phyloP scores from a whole-genome alignment of 108 stramenopile genomes.

The Mayamaea pseudoterrestris region DNA sequence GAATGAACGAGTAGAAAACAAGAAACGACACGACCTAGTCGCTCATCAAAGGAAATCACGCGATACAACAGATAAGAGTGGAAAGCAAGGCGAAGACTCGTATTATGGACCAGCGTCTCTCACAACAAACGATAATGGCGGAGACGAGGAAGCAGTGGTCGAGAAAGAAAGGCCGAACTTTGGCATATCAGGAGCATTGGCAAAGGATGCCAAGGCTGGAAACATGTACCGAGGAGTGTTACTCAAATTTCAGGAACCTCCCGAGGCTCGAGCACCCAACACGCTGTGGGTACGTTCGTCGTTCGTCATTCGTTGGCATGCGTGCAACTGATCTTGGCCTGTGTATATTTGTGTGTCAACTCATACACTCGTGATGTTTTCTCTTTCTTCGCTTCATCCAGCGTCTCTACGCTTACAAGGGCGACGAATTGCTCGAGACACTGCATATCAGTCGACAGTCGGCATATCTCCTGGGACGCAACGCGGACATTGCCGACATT shows the following conservation, averaged over 20 bases:
- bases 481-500: slow-evolving; percentile 82
- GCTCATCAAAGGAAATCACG: neutral
- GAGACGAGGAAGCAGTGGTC: neutral
- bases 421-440: slow-evolving; percentile 51
- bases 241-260: slow-evolving; percentile 92
- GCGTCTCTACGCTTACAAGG: neutral
- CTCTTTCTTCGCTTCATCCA: too few species aligned
- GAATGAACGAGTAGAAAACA: neutral
- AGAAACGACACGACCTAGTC: neutral
- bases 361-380: too few species aligned
- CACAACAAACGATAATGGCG: neutral
- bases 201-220: slow-evolving; percentile 75
- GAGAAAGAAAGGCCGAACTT: slow-evolving; percentile 9
- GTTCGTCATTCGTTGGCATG: too few species aligned
- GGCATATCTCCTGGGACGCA: slow-evolving; percentile 89
- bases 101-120: neutral
- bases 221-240: slow-evolving; percentile 86
- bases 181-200: slow-evolving; percentile 77
- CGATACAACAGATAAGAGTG: neutral
- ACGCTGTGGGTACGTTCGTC: slow-evolving; percentile 86
- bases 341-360: too few species aligned
- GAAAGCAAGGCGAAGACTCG: neutral
- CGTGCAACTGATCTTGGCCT: too few species aligned
- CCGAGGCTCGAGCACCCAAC: slow-evolving; percentile 84
- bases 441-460: slow-evolving; percentile 82